Evolutionary conservation across 1,284 basidiomycete genomes (phyloP).

Genomic region (Cutaneotrichosporon dermatis): DNA sequence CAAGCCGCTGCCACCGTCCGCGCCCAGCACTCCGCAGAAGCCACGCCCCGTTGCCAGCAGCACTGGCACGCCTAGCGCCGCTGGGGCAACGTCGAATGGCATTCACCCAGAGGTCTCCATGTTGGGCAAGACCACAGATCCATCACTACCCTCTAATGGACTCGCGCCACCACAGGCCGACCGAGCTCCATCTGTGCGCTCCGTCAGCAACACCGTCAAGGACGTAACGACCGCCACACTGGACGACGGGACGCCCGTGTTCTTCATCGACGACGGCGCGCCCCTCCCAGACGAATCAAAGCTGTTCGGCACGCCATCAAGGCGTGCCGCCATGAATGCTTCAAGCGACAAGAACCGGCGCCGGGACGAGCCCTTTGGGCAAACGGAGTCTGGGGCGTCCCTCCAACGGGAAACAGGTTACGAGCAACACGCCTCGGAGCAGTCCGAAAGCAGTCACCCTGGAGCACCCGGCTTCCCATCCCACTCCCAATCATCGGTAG

Average conservation of each 20-base stretch:
- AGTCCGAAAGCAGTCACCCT: too few species aligned
- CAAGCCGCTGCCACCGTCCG: neutral
- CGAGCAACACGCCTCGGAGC: too few species aligned
- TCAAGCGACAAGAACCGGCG: too few species aligned
- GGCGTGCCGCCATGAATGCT: neutral
- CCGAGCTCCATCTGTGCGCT: neutral
- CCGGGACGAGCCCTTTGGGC: too few species aligned
- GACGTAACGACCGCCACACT: constrained; percentile 11
- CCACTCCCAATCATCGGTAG: too few species aligned
- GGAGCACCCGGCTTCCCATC: too few species aligned
- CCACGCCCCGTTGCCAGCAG: too few species aligned
- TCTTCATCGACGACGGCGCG: constrained; percentile 18
- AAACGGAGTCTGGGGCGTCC: too few species aligned
- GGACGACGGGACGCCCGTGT: constrained; percentile 16
- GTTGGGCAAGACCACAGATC: neutral
- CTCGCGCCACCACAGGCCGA: neutral
- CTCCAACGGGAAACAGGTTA: too few species aligned
- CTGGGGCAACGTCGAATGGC: neutral
- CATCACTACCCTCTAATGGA: neutral
- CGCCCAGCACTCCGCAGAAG: neutral
- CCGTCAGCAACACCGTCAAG: neutral
- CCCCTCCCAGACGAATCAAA: neutral
- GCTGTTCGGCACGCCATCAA: neutral
- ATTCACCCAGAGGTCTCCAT: too few species aligned
- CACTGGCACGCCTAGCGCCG: neutral